phyloP scores from a whole-genome alignment of 345 rosid species.

The Hirschfeldia incana region DNA sequence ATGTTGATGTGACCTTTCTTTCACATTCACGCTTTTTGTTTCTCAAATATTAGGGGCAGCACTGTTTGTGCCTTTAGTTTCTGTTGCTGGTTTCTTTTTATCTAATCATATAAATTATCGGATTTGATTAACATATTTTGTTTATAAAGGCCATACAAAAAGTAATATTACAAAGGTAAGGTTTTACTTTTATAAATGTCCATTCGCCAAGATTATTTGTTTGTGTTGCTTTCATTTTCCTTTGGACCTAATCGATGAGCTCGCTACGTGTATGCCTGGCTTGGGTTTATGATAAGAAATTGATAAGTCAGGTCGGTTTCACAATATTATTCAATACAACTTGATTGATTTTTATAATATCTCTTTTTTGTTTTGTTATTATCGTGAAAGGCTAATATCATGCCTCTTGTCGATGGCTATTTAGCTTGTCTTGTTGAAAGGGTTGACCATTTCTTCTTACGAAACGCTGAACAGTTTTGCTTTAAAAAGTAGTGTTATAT shows the following conservation, averaged over 20 bases:
- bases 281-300: constrained; percentile 32
- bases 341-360: constrained; percentile 21
- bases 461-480: neutral
- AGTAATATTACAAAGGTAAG: neutral
- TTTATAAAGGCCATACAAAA: neutral
- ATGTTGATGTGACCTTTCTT: constrained; percentile 25
- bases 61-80: neutral
- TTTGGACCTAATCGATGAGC: constrained; percentile 34
- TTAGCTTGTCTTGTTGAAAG: constrained; percentile 30
- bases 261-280: constrained; percentile 23
- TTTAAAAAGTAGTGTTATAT: too few species aligned
- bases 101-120: neutral
- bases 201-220: neutral
- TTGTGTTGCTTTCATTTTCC: neutral
- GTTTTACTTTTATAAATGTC: neutral
- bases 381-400: constrained; percentile 25
- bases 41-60: too few species aligned
- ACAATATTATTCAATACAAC: constrained; percentile 34
- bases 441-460: constrained; percentile 19
- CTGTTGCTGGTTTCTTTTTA: neutral
- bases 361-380: neutral
- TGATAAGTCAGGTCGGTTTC: constrained; percentile 38
- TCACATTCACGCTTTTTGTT: constrained; percentile 20
- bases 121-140: neutral
- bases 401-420: constrained; percentile 10